phyloP scores from a whole-genome alignment of 2,329 filamentous ascomycete species.

The Plenodomus biglobosus region DNA sequence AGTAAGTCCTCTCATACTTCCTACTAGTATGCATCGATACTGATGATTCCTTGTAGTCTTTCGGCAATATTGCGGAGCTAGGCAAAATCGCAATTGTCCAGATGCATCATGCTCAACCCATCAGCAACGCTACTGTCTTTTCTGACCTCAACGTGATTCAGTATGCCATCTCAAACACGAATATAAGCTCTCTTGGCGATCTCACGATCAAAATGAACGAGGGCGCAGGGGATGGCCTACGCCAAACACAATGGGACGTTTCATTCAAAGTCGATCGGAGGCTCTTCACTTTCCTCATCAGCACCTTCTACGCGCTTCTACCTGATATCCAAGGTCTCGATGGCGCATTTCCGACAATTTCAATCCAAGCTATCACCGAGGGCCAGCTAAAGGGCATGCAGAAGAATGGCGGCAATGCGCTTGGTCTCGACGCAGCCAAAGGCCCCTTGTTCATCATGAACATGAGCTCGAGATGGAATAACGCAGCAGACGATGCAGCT shows the following conservation, averaged over 20 bases:
- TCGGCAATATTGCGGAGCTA: slow-evolving; percentile 19
- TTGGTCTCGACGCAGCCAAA: slow-evolving; percentile 24
- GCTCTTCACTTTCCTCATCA: slow-evolving; percentile 22
- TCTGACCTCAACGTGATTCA: slow-evolving; percentile 28
- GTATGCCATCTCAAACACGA: slow-evolving; percentile 23
- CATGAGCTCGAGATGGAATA: slow-evolving; percentile 19
- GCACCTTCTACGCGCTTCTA: slow-evolving; percentile 19
- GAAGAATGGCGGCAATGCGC: slow-evolving; percentile 32
- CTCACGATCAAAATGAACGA: slow-evolving; percentile 24
- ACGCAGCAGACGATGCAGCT: slow-evolving; percentile 20
- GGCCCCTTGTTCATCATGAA: slow-evolving; percentile 27
- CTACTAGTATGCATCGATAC: too few species aligned
- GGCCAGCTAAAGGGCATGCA: slow-evolving; percentile 26
- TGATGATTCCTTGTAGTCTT: too few species aligned
- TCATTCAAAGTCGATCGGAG: slow-evolving; percentile 31
- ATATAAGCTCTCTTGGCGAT: slow-evolving; percentile 22
- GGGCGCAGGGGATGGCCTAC: slow-evolving; percentile 18
- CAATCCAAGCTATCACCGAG: slow-evolving; percentile 29
- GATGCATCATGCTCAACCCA: slow-evolving; percentile 27
- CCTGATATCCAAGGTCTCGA: slow-evolving; percentile 11
- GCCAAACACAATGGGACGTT: slow-evolving; percentile 33
- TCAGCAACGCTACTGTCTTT: slow-evolving; percentile 28
- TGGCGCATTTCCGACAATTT: slow-evolving; percentile 20
- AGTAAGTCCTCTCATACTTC: slow-evolving; percentile 4
- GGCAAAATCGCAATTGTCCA: slow-evolving; percentile 21